These are phyloP conservation scores for Trichoderma atroviride DNA, from an alignment of 2,329 filamentous ascomycete species.

Conservation along the genomic window DNA sequence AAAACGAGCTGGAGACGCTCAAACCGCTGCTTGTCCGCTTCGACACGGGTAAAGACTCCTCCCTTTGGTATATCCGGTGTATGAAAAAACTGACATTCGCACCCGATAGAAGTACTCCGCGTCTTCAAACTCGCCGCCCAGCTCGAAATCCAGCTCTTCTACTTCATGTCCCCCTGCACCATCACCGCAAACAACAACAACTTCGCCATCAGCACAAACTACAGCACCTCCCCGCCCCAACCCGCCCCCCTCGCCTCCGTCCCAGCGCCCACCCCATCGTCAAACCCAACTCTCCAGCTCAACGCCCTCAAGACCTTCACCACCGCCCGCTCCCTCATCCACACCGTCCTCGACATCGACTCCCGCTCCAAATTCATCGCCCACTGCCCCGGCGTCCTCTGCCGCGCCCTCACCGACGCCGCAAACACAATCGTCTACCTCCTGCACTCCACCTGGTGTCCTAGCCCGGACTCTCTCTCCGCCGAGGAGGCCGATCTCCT, in stretches of 20 bases:
- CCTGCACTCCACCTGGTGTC: constrained; percentile 48
- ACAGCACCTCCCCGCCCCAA: background rate
- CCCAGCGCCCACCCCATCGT: background rate
- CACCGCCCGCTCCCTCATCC: constrained; percentile 51
- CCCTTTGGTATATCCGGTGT: rapidly evolving
- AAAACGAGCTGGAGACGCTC: constrained; percentile 56
- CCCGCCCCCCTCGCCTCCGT: background rate
- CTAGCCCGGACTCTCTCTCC: constrained; percentile 35
- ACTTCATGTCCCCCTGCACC: constrained; percentile 48
- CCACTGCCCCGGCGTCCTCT: constrained; percentile 55
- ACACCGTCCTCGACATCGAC: constrained; percentile 48
- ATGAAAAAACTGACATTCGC: background rate
- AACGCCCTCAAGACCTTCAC: constrained; percentile 52
- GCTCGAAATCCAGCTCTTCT: constrained; percentile 57
- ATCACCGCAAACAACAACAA: constrained; percentile 6
- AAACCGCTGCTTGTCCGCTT: constrained; percentile 49
- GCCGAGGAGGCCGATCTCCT: constrained; percentile 38
- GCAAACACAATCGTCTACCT: constrained; percentile 50
- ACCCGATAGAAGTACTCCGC: constrained; percentile 47
- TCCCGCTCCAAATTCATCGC: constrained; percentile 44
- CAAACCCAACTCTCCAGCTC: constrained; percentile 40
- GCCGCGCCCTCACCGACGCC: constrained; percentile 51
- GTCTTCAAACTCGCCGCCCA: constrained; percentile 54
- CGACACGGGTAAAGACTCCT: constrained; percentile 46
- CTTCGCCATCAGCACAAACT: background rate